These are phyloP conservation scores for Melanomma pulvis-pyrius DNA, from an alignment of 495 filamentous ascomycete genomes.

Conservation along the genomic window DNA sequence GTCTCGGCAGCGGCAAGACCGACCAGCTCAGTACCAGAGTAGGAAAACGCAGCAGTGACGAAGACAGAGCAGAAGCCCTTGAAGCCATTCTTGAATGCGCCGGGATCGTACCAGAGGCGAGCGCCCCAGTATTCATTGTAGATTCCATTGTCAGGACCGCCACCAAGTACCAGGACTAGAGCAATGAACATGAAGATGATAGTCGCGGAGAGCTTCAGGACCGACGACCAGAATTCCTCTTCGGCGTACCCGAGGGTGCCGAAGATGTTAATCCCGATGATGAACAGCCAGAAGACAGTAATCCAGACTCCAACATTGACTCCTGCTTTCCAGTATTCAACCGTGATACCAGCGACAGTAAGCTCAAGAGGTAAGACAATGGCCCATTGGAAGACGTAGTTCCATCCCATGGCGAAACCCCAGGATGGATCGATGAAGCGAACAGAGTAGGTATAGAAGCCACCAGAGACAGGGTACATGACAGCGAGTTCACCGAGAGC, in stretches of 20 bases:
- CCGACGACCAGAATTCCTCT: conserved; percentile 55
- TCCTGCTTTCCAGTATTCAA: conserved; percentile 58
- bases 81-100: conserved; percentile 69
- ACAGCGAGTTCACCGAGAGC: conserved; percentile 71
- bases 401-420: conserved; percentile 58
- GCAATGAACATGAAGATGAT: conserved; percentile 51
- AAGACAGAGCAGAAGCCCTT: conserved; percentile 69
- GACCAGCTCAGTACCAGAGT: conserved; percentile 61
- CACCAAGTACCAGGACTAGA: conserved; percentile 39
- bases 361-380: conserved; percentile 55
- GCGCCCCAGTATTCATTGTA: conserved; percentile 47
- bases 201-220: conserved; percentile 54
- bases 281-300: conserved; percentile 50
- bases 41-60: conserved; percentile 68
- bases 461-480: conserved; percentile 69
- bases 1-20: conserved; percentile 55
- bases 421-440: conserved; percentile 63
- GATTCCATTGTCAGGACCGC: conserved; percentile 45
- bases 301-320: conserved; percentile 55
- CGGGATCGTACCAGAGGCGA: conserved; percentile 57
- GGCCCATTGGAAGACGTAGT: conserved; percentile 53
- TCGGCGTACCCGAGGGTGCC: conserved; percentile 59
- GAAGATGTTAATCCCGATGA: conserved; percentile 51
- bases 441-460: conserved; percentile 59
- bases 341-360: conserved; percentile 59